Evolutionary conservation across 352 stramenopile genomes (phyloP).

Genomic region (Peronospora farinosa): DNA sequence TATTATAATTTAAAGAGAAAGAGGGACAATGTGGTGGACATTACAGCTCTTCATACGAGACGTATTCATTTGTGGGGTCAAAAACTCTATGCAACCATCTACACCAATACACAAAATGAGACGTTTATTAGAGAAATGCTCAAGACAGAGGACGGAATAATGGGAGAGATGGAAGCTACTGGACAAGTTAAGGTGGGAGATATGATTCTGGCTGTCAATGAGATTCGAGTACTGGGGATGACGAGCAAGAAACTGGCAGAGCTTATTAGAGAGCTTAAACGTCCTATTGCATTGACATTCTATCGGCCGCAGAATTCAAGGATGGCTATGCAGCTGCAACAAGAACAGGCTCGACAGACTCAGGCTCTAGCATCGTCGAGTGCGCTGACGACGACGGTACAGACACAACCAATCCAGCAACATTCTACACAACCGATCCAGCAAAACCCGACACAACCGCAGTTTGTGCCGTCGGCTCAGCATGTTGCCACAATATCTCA

Average conservation of each 20-base stretch:
- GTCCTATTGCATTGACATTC: conserved; percentile 47
- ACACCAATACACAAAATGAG: conserved; percentile 37
- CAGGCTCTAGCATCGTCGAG: neutral
- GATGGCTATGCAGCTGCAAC: conserved; percentile 1
- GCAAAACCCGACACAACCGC: conserved; percentile 2
- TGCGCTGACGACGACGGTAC: neutral
- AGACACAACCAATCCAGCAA: conserved; percentile 3
- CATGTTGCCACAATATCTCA: conserved; percentile 1
- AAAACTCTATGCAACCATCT: conserved; percentile 64
- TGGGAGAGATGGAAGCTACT: conserved; percentile 56
- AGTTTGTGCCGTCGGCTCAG: conserved; percentile 3
- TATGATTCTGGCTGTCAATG: conserved; percentile 47
- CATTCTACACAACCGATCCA: neutral
- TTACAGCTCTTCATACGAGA: conserved; percentile 3
- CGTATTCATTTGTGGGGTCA: conserved; percentile 48
- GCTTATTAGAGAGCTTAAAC: conserved; percentile 36
- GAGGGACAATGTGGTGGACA: conserved; percentile 19
- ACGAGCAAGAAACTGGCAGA: conserved; percentile 39
- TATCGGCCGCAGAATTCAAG: conserved; percentile 20
- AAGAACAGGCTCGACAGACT: neutral
- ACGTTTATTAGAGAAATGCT: conserved; percentile 56
- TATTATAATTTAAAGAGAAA: conserved; percentile 39
- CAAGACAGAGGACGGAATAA: conserved; percentile 34
- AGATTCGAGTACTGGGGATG: conserved; percentile 28
- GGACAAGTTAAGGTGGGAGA: conserved; percentile 46